Conservation (phyloP, 805 yeast species). For the Blastobotrys muscicola region DNA sequence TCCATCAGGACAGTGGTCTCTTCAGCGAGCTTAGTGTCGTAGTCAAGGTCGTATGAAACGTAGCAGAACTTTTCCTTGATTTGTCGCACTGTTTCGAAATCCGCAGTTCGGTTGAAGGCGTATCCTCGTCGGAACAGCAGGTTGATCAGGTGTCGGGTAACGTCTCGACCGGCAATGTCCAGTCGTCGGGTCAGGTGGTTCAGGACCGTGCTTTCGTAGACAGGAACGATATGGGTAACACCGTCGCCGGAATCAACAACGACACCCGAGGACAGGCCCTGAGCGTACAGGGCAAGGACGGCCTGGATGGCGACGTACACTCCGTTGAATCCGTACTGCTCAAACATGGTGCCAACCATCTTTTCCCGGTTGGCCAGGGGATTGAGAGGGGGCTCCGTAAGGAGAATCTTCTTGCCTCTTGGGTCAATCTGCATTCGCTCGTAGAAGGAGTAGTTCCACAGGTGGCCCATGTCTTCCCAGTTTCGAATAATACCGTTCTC, state of each 20-base stretch:
- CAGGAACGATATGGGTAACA: slow-evolving; percentile 97
- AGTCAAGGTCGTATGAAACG: slow-evolving; percentile 86
- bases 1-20: slow-evolving; percentile 96
- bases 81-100: slow-evolving; percentile 96
- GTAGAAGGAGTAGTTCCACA: slow-evolving; percentile 96
- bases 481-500: slow-evolving; percentile 95
- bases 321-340: slow-evolving; percentile 81
- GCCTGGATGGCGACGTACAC: slow-evolving; percentile 96
- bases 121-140: slow-evolving; percentile 90
- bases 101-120: slow-evolving; percentile 97
- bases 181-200: slow-evolving; percentile 86
- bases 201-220: slow-evolving; percentile 92
- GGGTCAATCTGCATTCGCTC: slow-evolving; percentile 76
- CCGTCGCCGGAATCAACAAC: slow-evolving; percentile 99
- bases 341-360: slow-evolving; percentile 91
- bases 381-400: slow-evolving; percentile 98
- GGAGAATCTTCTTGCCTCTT: slow-evolving; percentile 65
- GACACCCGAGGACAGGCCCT: slow-evolving; percentile 92
- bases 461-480: slow-evolving; percentile 98
- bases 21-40: slow-evolving; percentile 76
- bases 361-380: slow-evolving; percentile 82
- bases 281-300: slow-evolving; percentile 94
- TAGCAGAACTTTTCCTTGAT: slow-evolving; percentile 94
- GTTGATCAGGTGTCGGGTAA: slow-evolving; percentile 90
- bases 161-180: slow-evolving; percentile 98